Conservation (phyloP, 208 protist genomes). For the Acanthamoeba royreba region DNA sequence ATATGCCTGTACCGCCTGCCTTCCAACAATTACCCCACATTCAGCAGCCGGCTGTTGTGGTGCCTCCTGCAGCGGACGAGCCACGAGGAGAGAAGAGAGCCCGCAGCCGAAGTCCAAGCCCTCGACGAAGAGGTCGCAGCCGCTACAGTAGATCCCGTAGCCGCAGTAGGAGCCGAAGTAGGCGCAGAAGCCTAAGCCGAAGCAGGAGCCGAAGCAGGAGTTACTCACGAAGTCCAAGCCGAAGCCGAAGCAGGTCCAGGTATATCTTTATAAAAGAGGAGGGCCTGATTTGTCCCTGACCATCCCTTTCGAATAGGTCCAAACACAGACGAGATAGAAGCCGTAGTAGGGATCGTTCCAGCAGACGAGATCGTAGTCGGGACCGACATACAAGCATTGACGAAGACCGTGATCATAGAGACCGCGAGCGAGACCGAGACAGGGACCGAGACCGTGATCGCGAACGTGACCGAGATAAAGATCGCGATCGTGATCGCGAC, state of each 20-base stretch:
- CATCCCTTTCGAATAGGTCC: no score
- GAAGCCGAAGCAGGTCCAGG: not conserved
- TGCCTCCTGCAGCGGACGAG: no score
- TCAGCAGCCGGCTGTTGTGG: no score
- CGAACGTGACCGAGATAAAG: conserved; percentile 2
- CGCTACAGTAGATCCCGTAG: not conserved
- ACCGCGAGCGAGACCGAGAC: not conserved
- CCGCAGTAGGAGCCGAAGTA: no score
- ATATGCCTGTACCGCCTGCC: no score
- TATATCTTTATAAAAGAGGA: no score
- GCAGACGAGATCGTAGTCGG: not conserved
- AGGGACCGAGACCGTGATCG: not conserved
- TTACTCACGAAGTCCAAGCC: not conserved
- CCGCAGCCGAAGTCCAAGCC: not conserved
- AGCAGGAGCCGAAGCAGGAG: not conserved
- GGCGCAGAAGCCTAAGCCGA: not conserved
- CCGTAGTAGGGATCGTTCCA: not conserved
- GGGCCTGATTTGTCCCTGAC: no score
- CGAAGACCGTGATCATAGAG: not conserved
- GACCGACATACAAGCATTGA: no score
- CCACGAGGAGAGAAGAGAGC: not conserved
- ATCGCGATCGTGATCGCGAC: not conserved
- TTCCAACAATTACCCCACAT: no score
- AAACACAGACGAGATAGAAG: not conserved
- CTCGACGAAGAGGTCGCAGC: no score